These are phyloP conservation scores for Pulveroboletus sp. DNA, from an alignment of 768 basidiomycete genomes.

Conservation along the genomic window DNA sequence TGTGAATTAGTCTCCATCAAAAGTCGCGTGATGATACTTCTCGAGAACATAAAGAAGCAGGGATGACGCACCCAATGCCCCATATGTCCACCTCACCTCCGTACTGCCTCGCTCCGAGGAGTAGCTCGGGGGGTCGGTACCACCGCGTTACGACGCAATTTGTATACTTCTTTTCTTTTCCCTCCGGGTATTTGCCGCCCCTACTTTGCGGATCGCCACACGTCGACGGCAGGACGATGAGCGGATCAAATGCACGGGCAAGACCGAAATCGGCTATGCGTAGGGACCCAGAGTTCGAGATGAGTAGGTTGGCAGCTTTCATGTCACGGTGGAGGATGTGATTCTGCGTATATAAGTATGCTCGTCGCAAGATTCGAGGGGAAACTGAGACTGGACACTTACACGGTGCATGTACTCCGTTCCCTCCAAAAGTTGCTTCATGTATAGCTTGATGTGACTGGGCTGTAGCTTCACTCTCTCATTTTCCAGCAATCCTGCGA, in stretches of 20 bases:
- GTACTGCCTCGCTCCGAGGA: slow-evolving; percentile 85
- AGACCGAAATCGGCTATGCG: slow-evolving; percentile 96
- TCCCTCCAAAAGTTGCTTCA: slow-evolving; percentile 94
- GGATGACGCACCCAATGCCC: slow-evolving; percentile 79
- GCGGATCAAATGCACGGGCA: slow-evolving; percentile 72
- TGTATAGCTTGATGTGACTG: slow-evolving; percentile 91
- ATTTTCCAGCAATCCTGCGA: slow-evolving; percentile 92
- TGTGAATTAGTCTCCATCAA: background rate
- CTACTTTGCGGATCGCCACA: slow-evolving; percentile 18
- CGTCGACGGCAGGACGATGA: slow-evolving; percentile 33
- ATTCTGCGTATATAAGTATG: slow-evolving; percentile 52
- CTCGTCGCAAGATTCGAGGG: slow-evolving; percentile 3
- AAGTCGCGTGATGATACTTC: background rate
- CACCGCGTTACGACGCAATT: slow-evolving; percentile 94
- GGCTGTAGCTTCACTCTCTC: slow-evolving; percentile 78
- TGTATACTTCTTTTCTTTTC: slow-evolving; percentile 74
- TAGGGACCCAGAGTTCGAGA: slow-evolving; percentile 78
- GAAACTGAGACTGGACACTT: slow-evolving; percentile 28
- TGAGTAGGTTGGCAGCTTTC: slow-evolving; percentile 97
- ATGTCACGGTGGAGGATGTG: slow-evolving; percentile 97
- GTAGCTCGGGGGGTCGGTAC: slow-evolving; percentile 91
- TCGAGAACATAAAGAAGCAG: background rate
- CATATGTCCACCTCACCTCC: slow-evolving; percentile 96
- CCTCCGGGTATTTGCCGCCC: slow-evolving; percentile 35
- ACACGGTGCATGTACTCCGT: slow-evolving; percentile 95